Evolutionary conservation across 139 green algal genomes (phyloP).

Genomic region (Auxenochlorella protothecoides): DNA sequence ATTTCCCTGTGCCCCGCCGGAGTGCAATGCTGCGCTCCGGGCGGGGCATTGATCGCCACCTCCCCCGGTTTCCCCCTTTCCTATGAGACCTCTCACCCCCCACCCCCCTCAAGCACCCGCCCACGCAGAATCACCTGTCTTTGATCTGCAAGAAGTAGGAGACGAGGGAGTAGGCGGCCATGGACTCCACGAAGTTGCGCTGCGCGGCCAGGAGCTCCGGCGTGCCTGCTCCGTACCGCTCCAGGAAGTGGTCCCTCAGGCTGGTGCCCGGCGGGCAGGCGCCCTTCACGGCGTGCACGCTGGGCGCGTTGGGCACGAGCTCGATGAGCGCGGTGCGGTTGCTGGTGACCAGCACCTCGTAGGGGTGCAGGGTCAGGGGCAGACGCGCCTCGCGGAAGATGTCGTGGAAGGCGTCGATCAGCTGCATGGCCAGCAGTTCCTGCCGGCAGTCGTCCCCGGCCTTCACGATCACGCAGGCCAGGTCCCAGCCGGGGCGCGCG

Average conservation of each 20-base stretch:
- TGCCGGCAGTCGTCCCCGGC: conserved; percentile 94
- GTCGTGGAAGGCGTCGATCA: conserved; percentile 70
- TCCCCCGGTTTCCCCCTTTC: too few relatives aligned
- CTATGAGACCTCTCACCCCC: too few relatives aligned
- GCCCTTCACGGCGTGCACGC: conserved; percentile 87
- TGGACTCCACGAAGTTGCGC: conserved; percentile 83
- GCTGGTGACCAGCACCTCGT: conserved; percentile 87
- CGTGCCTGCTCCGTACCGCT: conserved; percentile 26
- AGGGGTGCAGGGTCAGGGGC: conserved; percentile 77
- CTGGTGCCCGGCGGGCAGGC: conserved; percentile 26
- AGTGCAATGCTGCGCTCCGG: too few relatives aligned
- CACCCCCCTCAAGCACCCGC: too few relatives aligned
- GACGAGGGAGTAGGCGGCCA: conserved; percentile 76
- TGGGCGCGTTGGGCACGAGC: conserved; percentile 83
- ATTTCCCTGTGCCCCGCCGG: too few relatives aligned
- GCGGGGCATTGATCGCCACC: too few relatives aligned
- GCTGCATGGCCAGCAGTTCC: conserved; percentile 91
- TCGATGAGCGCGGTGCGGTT: conserved; percentile 93
- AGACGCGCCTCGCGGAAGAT: conserved; percentile 81
- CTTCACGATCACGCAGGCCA: conserved; percentile 96
- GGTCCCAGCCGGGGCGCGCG: conserved; percentile 63
- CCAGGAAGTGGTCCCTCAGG: conserved; percentile 75
- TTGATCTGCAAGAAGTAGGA: conserved; percentile 76
- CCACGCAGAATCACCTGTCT: conserved; percentile 15
- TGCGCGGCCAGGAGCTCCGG: conserved; percentile 57